Conservation (phyloP, 2,329 filamentous ascomycete genomes). For the Herpotrichia juniperi region DNA sequence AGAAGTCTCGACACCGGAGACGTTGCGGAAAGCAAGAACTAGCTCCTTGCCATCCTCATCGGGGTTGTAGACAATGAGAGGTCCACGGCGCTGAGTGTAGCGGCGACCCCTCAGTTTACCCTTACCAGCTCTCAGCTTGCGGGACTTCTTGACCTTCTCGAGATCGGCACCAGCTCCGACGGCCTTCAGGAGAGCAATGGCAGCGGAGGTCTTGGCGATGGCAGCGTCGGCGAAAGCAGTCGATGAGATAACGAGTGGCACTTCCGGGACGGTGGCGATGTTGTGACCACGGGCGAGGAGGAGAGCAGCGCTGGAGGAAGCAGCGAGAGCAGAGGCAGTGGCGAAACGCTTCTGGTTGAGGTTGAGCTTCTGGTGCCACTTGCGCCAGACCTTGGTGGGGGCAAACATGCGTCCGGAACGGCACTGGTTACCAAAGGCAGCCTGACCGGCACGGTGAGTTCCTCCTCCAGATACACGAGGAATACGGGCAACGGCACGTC, state of each 20-base stretch:
- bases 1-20: slow-evolving; percentile 95
- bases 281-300: slow-evolving; percentile 97
- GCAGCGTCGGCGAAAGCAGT: slow-evolving; percentile 81
- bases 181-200: slow-evolving; percentile 85
- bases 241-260: slow-evolving; percentile 94
- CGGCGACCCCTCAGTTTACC: slow-evolving; percentile 97
- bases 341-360: slow-evolving; percentile 99
- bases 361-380: slow-evolving; percentile 99
- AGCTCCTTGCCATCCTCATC: slow-evolving; percentile 95
- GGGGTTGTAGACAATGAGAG: slow-evolving; percentile 96
- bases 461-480: slow-evolving; percentile 99
- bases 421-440: slow-evolving; percentile 99
- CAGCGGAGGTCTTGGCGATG: slow-evolving; percentile 86
- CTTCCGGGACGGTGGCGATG: slow-evolving; percentile 89
- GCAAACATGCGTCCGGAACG: slow-evolving; percentile 99
- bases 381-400: slow-evolving; percentile 99
- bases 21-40: slow-evolving; percentile 95
- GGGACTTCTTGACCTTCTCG: slow-evolving; percentile 93
- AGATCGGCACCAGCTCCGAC: slow-evolving; percentile 89
- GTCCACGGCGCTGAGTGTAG: slow-evolving; percentile 96
- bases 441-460: slow-evolving; percentile 99
- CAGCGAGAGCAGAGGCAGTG: slow-evolving; percentile 95
- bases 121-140: slow-evolving; percentile 98
- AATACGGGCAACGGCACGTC: slow-evolving; percentile 98
- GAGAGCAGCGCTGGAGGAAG: slow-evolving; percentile 92